phyloP scores from a whole-genome alignment of 306 rosid species.

The Canavalia gladiata region DNA sequence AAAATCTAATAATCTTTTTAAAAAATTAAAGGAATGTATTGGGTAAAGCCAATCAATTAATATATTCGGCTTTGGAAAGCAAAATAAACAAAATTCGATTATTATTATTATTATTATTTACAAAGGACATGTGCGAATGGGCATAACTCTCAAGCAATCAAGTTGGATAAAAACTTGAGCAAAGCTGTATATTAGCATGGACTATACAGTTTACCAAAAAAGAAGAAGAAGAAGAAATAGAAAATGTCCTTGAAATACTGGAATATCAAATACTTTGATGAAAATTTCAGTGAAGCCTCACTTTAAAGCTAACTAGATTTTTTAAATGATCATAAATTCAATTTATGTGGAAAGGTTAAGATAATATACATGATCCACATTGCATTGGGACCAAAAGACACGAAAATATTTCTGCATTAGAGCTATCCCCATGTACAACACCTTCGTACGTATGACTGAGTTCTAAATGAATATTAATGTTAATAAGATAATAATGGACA shows the following conservation, averaged over 20 bases:
- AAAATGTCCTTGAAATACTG: too few relatives aligned
- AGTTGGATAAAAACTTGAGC: not conserved
- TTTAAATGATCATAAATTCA: conserved; percentile 17
- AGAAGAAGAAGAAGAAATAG: too few relatives aligned
- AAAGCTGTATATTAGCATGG: not conserved
- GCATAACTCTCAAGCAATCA: not conserved
- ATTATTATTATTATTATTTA: not conserved
- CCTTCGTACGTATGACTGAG: not conserved
- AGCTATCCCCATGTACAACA: conserved; percentile 8
- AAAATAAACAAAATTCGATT: not conserved
- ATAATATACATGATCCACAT: conserved; percentile 1
- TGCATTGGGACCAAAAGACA: conserved; percentile 25
- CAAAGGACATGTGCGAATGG: not conserved
- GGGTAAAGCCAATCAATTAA: not conserved
- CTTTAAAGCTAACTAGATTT: not conserved
- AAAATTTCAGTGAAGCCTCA: conserved; percentile 7
- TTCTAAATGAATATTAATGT: conserved; percentile 12
- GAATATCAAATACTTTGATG: not conserved
- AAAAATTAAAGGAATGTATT: not conserved
- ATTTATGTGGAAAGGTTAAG: conserved; percentile 34
- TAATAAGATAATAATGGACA: conserved; percentile 38
- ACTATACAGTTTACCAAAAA: too few relatives aligned
- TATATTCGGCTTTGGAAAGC: too few relatives aligned
- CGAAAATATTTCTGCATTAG: conserved; percentile 37
- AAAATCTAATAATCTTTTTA: not conserved